phyloP scores from a whole-genome alignment of 257 asterid genomes.

The Petunia axillaris region DNA sequence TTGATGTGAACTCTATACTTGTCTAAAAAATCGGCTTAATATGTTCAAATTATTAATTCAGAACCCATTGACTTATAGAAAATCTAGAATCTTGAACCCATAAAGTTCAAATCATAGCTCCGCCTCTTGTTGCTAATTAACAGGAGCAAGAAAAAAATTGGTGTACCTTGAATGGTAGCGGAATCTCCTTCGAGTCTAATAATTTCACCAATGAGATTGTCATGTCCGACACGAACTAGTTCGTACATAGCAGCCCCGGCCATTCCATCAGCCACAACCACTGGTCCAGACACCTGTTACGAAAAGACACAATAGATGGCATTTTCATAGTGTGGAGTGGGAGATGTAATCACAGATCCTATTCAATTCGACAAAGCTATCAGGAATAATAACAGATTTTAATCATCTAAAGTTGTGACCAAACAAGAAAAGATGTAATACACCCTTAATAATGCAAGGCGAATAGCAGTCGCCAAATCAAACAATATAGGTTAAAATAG shows the following conservation, averaged over 20 bases:
- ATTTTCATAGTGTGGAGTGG: neutral
- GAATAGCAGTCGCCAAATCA: neutral
- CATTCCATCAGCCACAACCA: slow-evolving; percentile 99
- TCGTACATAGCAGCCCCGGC: slow-evolving; percentile 99
- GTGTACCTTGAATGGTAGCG: slow-evolving; percentile 93
- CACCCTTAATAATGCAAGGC: neutral
- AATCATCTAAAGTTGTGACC: neutral
- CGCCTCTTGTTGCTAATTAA: neutral
- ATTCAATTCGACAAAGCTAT: neutral
- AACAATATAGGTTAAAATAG: neutral
- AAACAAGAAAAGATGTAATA: neutral
- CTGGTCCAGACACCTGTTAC: slow-evolving; percentile 93
- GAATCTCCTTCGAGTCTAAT: slow-evolving; percentile 99
- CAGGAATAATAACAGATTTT: neutral
- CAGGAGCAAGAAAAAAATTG: slow-evolving; percentile 4
- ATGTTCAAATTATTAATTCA: too few relatives aligned
- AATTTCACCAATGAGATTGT: slow-evolving; percentile 95
- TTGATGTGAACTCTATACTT: too few relatives aligned
- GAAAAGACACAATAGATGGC: slow-evolving; percentile 15
- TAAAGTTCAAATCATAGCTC: too few relatives aligned
- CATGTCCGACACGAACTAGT: slow-evolving; percentile 96
- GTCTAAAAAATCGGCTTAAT: too few relatives aligned
- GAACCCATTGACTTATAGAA: too few relatives aligned
- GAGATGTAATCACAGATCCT: neutral
- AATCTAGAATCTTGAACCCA: too few relatives aligned